Evolutionary conservation across 805 yeast genomes (phyloP).

Genomic region (Sugiyamaella valdiviana): DNA sequence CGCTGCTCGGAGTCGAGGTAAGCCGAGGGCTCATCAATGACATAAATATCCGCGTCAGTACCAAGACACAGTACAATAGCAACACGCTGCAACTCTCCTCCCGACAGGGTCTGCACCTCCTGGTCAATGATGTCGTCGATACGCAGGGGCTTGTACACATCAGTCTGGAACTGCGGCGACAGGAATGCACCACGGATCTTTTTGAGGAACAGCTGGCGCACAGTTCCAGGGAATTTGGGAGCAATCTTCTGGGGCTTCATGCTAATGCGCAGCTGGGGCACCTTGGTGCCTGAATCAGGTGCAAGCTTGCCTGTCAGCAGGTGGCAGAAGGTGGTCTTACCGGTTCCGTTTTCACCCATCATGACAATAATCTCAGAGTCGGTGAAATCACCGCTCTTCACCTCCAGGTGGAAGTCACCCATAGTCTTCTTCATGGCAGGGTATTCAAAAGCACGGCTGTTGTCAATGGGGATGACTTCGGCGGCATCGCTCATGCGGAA

Average conservation of each 20-base stretch:
- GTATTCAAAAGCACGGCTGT: constrained; percentile 68
- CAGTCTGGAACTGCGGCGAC: constrained; percentile 97
- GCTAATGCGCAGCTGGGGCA: constrained; percentile 85
- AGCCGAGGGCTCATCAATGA: constrained; percentile 98
- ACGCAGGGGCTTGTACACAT: constrained; percentile 90
- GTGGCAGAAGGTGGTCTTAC: constrained; percentile 96
- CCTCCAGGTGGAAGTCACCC: constrained; percentile 86
- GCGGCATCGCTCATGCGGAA: constrained; percentile 88
- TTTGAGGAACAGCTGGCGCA: constrained; percentile 93
- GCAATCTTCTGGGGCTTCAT: constrained; percentile 99
- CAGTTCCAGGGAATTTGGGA: constrained; percentile 98
- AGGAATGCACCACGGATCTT: constrained; percentile 90
- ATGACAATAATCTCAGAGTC: constrained; percentile 95
- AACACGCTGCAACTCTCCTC: constrained; percentile 99
- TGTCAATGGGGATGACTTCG: constrained; percentile 69
- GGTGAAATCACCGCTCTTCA: constrained; percentile 84
- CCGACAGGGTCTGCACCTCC: constrained; percentile 94
- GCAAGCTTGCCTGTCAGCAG: constrained; percentile 87
- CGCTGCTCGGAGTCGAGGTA: constrained; percentile 99
- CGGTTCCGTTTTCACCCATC: constrained; percentile 99
- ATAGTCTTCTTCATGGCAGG: constrained; percentile 85
- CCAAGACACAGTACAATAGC: constrained; percentile 95
- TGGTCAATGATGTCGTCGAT: constrained; percentile 94
- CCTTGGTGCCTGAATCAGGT: constrained; percentile 73
- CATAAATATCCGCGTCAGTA: constrained; percentile 88